Evolutionary conservation across 2,329 filamentous ascomycete species (phyloP), one percentile per base, ranked within the genome.

Genomic region (Penicillium sumatraense): DNA sequence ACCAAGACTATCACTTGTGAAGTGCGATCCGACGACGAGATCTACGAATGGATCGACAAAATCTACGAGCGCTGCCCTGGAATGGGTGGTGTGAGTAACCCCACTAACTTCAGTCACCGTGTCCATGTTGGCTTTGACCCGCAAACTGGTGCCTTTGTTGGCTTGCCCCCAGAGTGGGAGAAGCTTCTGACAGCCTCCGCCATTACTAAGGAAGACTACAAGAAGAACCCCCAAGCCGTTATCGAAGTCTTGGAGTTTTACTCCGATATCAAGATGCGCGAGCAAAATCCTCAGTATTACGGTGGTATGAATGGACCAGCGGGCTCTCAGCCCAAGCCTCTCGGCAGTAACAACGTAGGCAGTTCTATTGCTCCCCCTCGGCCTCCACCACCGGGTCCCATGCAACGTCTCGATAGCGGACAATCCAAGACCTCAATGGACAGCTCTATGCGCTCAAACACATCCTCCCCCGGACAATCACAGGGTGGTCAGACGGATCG

Each of bases 1-100:
- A 89, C 88, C 55, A 91, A 90, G 72, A 90, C 91, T 3, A 85
- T 97, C 49, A 92, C 95, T 61, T 95, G 96, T 73, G 91, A 90
- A 72, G 92, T 98, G 67, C 96, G 97, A 77, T 89, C 88, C 53
- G 95, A 99, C 69, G 93, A 96, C 70, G 95, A 99, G 65, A 86
- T 99, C 51, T 99, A 99, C 75, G 92, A 96, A 68, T 99, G 95
- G 95, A 96, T 98, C 68, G 95, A 99, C 75, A 91, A 93, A 73
- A 96, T 99, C 63, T 98, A 98, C 73, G 92, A 93, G 66, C 89
- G 93, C 61, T 98, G 93, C 74, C 95, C 95, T 16, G 93, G 91
- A 59, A 96, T 98, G 91, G 93, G 95, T 58, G 95, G 95, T 65
- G 95, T 99, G 53, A 97, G 93, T 78, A 97, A 98, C 75, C 95